Base-by-base conservation (phyloP, 2,329 filamentous ascomycete genomes). In the Paraphaeosphaeria sporulosa region DNA sequence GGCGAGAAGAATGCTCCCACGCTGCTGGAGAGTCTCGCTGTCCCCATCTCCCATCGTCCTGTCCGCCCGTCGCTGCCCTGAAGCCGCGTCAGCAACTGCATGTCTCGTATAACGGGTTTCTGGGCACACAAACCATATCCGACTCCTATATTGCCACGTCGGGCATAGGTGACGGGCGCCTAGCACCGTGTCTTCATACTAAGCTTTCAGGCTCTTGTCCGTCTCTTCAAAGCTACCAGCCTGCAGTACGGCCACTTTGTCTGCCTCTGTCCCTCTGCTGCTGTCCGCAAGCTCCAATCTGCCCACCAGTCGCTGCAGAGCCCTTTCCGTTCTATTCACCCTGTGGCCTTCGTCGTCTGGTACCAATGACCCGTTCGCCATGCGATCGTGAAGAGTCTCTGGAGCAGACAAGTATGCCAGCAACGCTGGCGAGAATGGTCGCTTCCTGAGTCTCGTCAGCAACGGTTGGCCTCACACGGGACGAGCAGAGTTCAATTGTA, bases 321-420 rank as follows among this genome's bases (percentile, higher is more conserved):
- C 27, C 23, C 30, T 34, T 25, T 56, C 46, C 43, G 23, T 52
- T 13, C 49, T 10, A 17, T 25, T 36, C 10, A 21, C 34, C 21
- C 25, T 54, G 13, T 59, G 49, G 7, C 3, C 47, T n/a, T 52
- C 38, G 19, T 23, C 15, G 21, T 49, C 43, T 23, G 54, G 8
- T 30, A 17, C 12, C 32, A 52, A n/a, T 4, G 34, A 17, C 8
- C 38, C 48, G 48, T 36, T 52, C 27, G 52, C 57, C 17, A 59
- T 23, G 34, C 57, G 57, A 27, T 51, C 57, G 27, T 55, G 57
- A 1, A 56, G 44, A 19, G 44, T 56, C 4, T 44, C 57, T 19
- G 57, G 52, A 30, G 51, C 56, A 8, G 57, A 59, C 10, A 59
- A 46, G n/a, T 55, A 55, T n/a, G 57, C 46, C 17, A 40, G 36